Evolutionary conservation across 768 basidiomycete genomes (phyloP), one percentile per base, ranked within the genome.

Genomic region (Saitozyma sp.): DNA sequence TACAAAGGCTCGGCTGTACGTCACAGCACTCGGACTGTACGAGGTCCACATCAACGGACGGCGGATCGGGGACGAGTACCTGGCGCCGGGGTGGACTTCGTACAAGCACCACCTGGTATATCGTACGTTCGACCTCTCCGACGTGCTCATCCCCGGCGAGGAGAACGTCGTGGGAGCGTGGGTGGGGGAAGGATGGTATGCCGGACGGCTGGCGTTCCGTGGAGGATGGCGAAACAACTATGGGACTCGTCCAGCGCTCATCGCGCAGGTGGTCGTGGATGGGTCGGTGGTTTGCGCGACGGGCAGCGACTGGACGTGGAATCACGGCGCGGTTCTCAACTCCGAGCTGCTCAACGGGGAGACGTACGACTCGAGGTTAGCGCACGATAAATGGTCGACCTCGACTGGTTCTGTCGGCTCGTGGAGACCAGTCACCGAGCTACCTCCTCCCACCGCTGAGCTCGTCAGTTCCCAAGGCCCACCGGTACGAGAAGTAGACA

Each of bases 51-150:
- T 76, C 59, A 78, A 78, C 59, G 77, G 73, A 14, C 11, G 59
- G n/a, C 50, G 46, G 11, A 62, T 78, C 9, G 75, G 69, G 39
- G 69, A 73, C 49, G 64, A 76, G 14, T 49, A 70, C 20, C 58
- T 78, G 7, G 55, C 69, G 6, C 77, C 77, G 5, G 77, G 77
- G 13, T 76, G 77, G 77, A 64, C 63, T 13, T 62, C 58, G 38
- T 78, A 78, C 60, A 45, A 66, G 20, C 60, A 73, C 61, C 67
- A 66, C 16, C 64, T 69, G 10, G 49, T 66, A 42, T 78, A 71
- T 43, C 77, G 76, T 60, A 69, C 65, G 3, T 74, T 64, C 58
- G 74, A 76, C 53, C 50, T 78, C 42, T 38, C 59, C 5, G 6
- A 17, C 5, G 42, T 66, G 14, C 59, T 77, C 11, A 49, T 20